Base-by-base conservation (phyloP, 23 red algal genomes). In the Gracilariopsis chorda region DNA sequence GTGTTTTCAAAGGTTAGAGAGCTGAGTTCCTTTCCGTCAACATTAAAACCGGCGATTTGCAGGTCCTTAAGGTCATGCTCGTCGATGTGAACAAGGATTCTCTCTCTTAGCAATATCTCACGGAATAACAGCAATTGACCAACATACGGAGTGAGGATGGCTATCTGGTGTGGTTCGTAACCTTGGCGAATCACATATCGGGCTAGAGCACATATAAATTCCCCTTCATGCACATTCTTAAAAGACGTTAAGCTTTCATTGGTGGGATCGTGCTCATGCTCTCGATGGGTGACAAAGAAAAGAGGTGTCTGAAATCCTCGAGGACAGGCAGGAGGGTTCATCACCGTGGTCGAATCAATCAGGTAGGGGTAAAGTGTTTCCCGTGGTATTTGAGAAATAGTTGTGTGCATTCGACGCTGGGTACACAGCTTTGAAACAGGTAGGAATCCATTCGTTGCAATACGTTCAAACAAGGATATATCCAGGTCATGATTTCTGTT, bases 391-490 rank as follows among this genome's bases (percentile, higher is more conserved):
- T 78, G 28, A 29, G 77, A 39, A 52, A 92, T 92, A 51, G 14
- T 47, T 14, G 88, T 76, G 28, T 82, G 90, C 90, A 93, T 93
- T 11, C 90, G 77, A 7, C 63, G 90, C 32, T 93, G 90, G 21
- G 45, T 34, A 36, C 23, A 23, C 6, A 93, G 79, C 69, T 80
- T 77, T 5, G 63, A 21, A 16, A 83, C 47, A 51, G 46, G 34
- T 33, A 14, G 39, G 23, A 43, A 4, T 34, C 34, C 28, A 1
- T 51, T 29, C 3, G 33, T 48, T 11, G 44, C 78, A 17, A 93
- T 72, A 19, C 90, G 48, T 37, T 93, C 90, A 76, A 93, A 93
- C 59, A 93, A 56, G 35, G 90, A 93, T n/a, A 93, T 82, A 55
- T 93, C 90, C 41, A 93, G 43, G 19, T 39, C 65, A 46, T 84